These are phyloP conservation scores for Dimocarpus longan DNA, from an alignment of 345 rosid genomes.

Conservation along the genomic window DNA sequence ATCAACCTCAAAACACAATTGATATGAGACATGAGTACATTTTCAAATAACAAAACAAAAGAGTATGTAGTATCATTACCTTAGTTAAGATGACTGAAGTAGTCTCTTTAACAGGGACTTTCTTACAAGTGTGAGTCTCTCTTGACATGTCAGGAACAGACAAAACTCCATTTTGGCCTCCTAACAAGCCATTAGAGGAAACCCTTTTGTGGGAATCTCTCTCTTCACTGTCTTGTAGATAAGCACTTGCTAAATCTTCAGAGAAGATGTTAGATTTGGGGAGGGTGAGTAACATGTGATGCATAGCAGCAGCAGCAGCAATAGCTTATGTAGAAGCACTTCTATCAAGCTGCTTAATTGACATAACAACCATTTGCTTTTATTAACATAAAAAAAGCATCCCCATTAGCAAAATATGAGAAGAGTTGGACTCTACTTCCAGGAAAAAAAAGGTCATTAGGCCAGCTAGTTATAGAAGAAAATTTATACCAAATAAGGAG, in stretches of 20 bases:
- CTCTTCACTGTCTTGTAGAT: background rate
- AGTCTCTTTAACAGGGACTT: conserved; percentile 22
- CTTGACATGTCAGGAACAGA: background rate
- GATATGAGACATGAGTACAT: background rate
- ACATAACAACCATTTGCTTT: background rate
- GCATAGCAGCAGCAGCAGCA: background rate
- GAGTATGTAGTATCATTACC: conserved; percentile 13
- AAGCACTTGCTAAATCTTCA: background rate
- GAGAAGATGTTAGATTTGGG: background rate
- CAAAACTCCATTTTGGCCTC: background rate
- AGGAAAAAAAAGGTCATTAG: background rate
- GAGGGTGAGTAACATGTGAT: background rate
- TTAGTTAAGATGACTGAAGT: conserved; percentile 6
- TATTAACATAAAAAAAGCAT: background rate
- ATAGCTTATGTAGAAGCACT: background rate
- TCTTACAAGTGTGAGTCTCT: conserved; percentile 18
- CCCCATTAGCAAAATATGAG: background rate
- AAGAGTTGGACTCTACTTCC: background rate
- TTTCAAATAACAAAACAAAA: background rate
- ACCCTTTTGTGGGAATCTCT: background rate
- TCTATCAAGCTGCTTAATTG: background rate
- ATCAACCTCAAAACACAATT: background rate
- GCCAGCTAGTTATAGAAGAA: background rate
- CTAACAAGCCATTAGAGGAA: background rate
- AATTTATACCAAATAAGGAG: background rate